Conservation (phyloP, 768 basidiomycete species). For the Collybia mongolica region DNA sequence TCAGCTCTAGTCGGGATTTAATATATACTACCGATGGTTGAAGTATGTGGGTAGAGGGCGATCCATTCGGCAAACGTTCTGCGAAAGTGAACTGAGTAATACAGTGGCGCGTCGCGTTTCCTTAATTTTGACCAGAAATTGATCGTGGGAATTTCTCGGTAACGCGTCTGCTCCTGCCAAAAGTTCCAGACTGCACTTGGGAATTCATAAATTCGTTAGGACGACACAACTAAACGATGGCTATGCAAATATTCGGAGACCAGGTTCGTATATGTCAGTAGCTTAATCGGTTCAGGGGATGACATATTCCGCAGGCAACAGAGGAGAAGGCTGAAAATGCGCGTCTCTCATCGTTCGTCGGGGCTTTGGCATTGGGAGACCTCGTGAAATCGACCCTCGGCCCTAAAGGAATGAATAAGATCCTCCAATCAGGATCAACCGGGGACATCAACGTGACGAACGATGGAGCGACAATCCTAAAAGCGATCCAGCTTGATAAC, state of each 20-base stretch:
- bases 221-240: constrained; percentile 37
- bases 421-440: constrained; percentile 86
- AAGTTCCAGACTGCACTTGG: background rate
- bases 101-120: too few relatives aligned
- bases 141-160: too few relatives aligned
- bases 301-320: constrained; percentile 52
- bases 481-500: constrained; percentile 96
- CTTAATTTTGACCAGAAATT: too few relatives aligned
- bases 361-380: constrained; percentile 95
- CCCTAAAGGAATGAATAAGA: constrained; percentile 99
- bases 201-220: background rate
- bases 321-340: constrained; percentile 98
- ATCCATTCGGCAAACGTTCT: too few relatives aligned
- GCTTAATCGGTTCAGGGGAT: background rate
- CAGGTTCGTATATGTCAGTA: constrained; percentile 37
- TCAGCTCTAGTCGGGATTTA: too few relatives aligned
- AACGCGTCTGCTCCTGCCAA: too few relatives aligned
- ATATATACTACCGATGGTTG: too few relatives aligned
- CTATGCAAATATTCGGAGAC: constrained; percentile 69
- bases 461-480: constrained; percentile 98
- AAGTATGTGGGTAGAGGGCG: too few relatives aligned
- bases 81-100: too few relatives aligned
- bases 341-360: constrained; percentile 96
- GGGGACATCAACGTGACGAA: constrained; percentile 97
- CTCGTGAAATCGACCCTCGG: constrained; percentile 98